Percentiles rank a stretch among this genome's conserved stretches.
Evolutionary conservation across 75 land plant species (phyloP).

Genomic region (Picea glauca): DNA sequence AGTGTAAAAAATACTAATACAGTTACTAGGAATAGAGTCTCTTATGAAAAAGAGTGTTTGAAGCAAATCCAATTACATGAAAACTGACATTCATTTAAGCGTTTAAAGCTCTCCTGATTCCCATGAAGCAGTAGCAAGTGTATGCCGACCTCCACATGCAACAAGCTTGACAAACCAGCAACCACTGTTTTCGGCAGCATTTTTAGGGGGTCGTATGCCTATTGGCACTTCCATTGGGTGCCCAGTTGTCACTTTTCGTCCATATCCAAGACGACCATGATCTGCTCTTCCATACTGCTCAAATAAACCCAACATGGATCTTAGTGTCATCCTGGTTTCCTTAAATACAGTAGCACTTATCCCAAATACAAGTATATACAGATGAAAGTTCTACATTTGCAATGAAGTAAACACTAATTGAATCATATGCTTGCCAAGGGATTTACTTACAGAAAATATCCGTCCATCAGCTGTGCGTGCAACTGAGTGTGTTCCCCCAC

Average conservation of each 20-base stretch:
- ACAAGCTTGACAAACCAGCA: constrained; percentile 65
- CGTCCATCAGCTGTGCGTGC: constrained; percentile 75
- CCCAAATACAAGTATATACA: neutral
- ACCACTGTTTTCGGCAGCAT: constrained; percentile 16
- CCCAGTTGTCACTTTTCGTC: constrained; percentile 76
- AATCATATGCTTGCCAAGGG: neutral
- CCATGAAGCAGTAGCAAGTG: constrained; percentile 79
- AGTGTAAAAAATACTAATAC: too few species aligned
- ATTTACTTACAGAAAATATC: constrained; percentile 80
- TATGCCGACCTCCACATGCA: constrained; percentile 96
- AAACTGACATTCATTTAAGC: neutral
- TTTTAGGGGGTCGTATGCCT: constrained; percentile 29
- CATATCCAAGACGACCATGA: constrained; percentile 90
- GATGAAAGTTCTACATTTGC: neutral
- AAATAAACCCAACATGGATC: neutral
- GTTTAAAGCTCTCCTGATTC: neutral
- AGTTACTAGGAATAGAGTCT: neutral
- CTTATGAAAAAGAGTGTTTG: neutral
- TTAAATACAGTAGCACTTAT: neutral
- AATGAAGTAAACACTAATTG: neutral
- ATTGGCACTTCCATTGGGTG: constrained; percentile 88
- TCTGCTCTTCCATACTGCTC: constrained; percentile 90
- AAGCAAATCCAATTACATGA: neutral
- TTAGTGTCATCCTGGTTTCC: neutral
- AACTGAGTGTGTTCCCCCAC: constrained; percentile 98